These are phyloP conservation scores for Plasmopara muralis DNA, from an alignment of 352 stramenopile genomes.

Conservation along the genomic window DNA sequence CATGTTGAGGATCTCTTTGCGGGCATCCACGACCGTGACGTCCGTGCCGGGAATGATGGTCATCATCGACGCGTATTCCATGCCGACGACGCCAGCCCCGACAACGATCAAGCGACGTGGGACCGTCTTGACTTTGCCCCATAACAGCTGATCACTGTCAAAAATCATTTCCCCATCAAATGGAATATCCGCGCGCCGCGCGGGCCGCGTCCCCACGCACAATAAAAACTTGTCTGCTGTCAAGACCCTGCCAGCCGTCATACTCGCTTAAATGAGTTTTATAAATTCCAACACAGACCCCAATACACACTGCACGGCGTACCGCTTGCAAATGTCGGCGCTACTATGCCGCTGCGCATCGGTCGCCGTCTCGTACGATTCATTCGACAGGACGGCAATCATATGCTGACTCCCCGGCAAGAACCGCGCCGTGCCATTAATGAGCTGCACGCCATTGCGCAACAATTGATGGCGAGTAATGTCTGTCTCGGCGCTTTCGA, in stretches of 20 bases:
- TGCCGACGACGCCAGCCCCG: slow-evolving; percentile 83
- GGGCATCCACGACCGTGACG: slow-evolving; percentile 82
- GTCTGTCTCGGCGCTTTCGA: slow-evolving; percentile 70
- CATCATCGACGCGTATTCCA: slow-evolving; percentile 89
- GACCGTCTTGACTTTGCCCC: slow-evolving; percentile 37
- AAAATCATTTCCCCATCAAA: slow-evolving; percentile 83
- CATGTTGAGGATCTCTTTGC: slow-evolving; percentile 81
- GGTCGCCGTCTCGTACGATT: slow-evolving; percentile 70
- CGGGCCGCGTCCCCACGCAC: slow-evolving; percentile 75
- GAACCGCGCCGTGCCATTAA: slow-evolving; percentile 67
- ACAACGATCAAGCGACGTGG: slow-evolving; percentile 75
- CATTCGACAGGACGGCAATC: slow-evolving; percentile 80
- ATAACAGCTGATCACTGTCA: slow-evolving; percentile 76
- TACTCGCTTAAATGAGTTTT: slow-evolving; percentile 28
- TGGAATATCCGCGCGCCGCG: slow-evolving; percentile 64
- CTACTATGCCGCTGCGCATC: slow-evolving; percentile 65
- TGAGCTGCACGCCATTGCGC: slow-evolving; percentile 53
- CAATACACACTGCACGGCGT: slow-evolving; percentile 35
- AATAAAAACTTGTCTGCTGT: slow-evolving; percentile 77
- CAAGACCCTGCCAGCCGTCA: no score
- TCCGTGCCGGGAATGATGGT: slow-evolving; percentile 81
- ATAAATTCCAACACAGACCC: slow-evolving; percentile 25
- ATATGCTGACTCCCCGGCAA: slow-evolving; percentile 70
- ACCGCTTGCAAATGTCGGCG: slow-evolving; percentile 83
- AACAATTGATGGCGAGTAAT: slow-evolving; percentile 72